These are phyloP conservation scores for Leptomonas pyrrhocoris DNA, from an alignment of 208 protist species.

Conservation along the genomic window DNA sequence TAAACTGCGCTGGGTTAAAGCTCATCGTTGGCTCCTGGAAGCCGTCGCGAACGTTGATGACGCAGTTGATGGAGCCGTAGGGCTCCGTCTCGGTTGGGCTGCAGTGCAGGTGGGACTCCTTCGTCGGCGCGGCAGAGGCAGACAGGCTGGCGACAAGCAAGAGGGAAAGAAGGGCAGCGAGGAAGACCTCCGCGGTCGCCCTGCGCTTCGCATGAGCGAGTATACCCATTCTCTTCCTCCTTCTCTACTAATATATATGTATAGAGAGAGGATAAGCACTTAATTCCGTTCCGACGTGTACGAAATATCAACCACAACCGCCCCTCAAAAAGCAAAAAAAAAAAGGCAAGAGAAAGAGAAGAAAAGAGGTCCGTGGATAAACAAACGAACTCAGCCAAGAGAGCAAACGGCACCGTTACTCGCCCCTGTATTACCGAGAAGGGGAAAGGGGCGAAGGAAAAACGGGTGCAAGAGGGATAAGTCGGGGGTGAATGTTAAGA, in stretches of 20 bases:
- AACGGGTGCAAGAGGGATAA: no score
- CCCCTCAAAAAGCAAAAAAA: neutral
- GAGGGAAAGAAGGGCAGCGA: slow-evolving; percentile 2
- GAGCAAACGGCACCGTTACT: no score
- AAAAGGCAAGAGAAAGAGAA: neutral
- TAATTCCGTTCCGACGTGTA: no score
- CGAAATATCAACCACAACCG: neutral
- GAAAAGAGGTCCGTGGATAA: neutral
- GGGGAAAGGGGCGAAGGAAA: no score
- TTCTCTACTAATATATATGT: neutral
- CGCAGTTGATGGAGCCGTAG: slow-evolving; percentile 30
- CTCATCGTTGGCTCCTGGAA: slow-evolving; percentile 42
- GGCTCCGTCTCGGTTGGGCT: slow-evolving; percentile 35
- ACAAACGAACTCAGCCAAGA: neutral
- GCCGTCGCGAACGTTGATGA: slow-evolving; percentile 42
- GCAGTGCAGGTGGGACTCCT: slow-evolving; percentile 43
- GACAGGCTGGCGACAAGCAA: slow-evolving; percentile 2
- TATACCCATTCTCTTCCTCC: neutral
- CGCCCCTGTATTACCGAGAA: no score
- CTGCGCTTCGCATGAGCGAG: neutral
- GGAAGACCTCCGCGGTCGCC: neutral
- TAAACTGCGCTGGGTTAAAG: slow-evolving; percentile 41
- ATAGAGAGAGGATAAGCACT: no score
- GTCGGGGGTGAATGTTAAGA: no score
- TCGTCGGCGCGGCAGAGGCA: slow-evolving; percentile 24